Evolutionary conservation across 768 basidiomycete species (phyloP), one percentile per base, ranked within the genome.

Genomic region (Glaciozyma martinii): DNA sequence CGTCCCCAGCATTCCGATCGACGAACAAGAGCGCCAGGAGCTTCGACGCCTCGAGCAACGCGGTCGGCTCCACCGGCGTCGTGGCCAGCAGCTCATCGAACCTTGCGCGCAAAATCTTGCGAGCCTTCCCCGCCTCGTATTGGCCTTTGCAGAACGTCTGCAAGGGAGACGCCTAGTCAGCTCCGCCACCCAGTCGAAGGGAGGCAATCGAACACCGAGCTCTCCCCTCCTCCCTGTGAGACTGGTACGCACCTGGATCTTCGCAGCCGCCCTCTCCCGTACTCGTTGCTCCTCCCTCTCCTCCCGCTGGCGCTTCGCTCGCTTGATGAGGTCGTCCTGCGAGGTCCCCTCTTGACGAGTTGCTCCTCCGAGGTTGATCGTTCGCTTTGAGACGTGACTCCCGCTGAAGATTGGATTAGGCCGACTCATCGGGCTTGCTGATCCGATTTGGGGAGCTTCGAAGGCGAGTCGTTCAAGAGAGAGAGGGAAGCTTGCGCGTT

Each of bases 221-320:
- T n/a, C 27, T 23, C 12, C 7, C 7, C 27, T 43, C 47, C 19
- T 15, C 21, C 19, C 50, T 23, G 13, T 25, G 32, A 19, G 9
- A 3, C 19, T 7, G 32, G 29, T 2, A 15, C 70, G 46, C 10
- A 65, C 70, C 66, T 71, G 66, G 19, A 71, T 57, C 23, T 12
- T 33, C 1, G n/a, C 46, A 0, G 61, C 63, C 0, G 70, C 70
- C 7, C 44, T n/a, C 4, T 42, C 42, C 9, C 33, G 27, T n/a
- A n/a, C 27, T 13, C 70, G 47, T 3, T 54, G 30, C 1, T 19
- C 9, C 30, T 65, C 62, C 25, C 70, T 52, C 56, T 54, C 56
- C 25, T 60, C 44, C 10, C 70, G 63, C 42, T 67, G 53, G 1
- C 9, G 19, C 27, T 59, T 25, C 4, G 70, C 70, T 3, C 56